Evolutionary conservation across 106 monocot species (phyloP).

Genomic region (Phalaenopsis aphrodite): DNA sequence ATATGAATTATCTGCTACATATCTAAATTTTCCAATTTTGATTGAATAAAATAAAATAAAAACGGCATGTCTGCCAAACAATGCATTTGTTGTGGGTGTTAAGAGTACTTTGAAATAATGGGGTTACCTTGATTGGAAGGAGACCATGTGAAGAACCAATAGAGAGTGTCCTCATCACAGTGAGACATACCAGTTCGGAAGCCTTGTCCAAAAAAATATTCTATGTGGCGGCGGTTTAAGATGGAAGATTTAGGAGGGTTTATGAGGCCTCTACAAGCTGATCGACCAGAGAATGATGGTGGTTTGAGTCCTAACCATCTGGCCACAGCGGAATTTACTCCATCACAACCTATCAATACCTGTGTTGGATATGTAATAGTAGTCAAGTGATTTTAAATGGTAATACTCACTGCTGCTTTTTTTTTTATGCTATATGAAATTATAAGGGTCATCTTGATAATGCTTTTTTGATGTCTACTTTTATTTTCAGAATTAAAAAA

Average conservation of each 20-base stretch:
- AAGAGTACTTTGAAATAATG: too few species aligned
- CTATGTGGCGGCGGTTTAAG: constrained; percentile 20
- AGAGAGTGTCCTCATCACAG: constrained; percentile 37
- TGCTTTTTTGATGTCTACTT: too few species aligned
- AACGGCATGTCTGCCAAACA: too few species aligned
- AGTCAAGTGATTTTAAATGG: neutral
- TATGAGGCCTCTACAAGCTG: constrained; percentile 37
- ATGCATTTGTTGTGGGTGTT: too few species aligned
- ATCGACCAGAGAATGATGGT: constrained; percentile 30
- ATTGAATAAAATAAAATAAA: too few species aligned
- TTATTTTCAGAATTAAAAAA: too few species aligned
- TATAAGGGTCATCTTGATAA: too few species aligned
- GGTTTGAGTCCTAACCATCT: constrained; percentile 47
- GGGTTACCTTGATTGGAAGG: constrained; percentile 25
- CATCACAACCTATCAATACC: constrained; percentile 75
- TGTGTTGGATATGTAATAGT: constrained; percentile 1
- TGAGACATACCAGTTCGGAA: constrained; percentile 39
- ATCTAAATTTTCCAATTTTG: too few species aligned
- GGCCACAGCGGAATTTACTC: constrained; percentile 58
- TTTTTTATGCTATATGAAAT: too few species aligned
- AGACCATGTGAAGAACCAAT: constrained; percentile 68
- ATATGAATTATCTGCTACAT: too few species aligned
- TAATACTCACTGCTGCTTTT: too few species aligned
- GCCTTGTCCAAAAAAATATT: constrained; percentile 34
- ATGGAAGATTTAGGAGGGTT: neutral